phyloP scores from a whole-genome alignment of 2,329 filamentous ascomycete genomes.

The Diaporthe humulicola region DNA sequence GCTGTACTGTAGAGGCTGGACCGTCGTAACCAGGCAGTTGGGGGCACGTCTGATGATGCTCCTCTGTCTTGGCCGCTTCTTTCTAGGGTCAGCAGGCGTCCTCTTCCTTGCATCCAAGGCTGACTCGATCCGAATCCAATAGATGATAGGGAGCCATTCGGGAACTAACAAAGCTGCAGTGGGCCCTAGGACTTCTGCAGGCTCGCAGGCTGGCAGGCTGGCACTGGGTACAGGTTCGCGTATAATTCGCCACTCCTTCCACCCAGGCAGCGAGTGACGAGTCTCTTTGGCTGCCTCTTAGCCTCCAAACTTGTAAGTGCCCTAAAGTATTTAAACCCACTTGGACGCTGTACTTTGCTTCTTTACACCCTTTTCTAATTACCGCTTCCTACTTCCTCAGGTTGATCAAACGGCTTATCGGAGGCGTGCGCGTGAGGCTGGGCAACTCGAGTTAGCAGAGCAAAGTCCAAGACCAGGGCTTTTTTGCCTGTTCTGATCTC shows the following conservation, averaged over 20 bases:
- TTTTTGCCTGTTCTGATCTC: background rate
- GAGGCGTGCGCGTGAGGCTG: background rate
- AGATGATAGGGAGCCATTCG: background rate
- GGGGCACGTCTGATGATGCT: background rate
- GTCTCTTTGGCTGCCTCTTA: background rate
- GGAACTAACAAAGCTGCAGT: background rate
- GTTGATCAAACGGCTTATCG: background rate
- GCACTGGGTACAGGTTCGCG: background rate
- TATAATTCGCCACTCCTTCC: background rate
- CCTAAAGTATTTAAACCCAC: background rate
- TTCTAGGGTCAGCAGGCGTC: background rate
- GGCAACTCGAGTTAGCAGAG: background rate
- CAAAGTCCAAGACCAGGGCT: background rate
- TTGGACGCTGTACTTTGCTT: background rate
- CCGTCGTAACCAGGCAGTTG: background rate
- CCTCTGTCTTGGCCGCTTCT: background rate
- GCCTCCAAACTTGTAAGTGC: background rate
- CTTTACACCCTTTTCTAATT: background rate
- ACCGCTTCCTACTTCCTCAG: background rate
- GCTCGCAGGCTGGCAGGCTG: background rate
- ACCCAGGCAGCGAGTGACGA: conserved; percentile 10
- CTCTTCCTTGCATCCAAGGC: background rate
- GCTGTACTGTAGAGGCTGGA: background rate
- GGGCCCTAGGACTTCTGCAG: background rate
- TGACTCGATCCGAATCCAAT: background rate